Conservation (phyloP, 768 basidiomycete species). For the Crepidotus variabilis region DNA sequence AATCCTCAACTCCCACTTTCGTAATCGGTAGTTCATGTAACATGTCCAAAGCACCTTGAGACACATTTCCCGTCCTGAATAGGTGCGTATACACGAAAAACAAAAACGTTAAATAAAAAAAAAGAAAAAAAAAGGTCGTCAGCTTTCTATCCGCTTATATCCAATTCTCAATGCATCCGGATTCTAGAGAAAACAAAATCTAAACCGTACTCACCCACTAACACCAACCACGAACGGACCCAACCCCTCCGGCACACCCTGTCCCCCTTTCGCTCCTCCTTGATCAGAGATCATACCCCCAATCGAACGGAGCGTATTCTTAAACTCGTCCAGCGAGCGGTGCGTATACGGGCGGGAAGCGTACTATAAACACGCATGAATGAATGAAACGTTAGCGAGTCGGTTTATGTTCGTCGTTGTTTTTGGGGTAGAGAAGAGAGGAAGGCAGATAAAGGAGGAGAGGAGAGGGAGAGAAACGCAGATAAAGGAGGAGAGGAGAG, state of each 20-base stretch:
- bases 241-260: constrained; percentile 58
- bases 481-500: too few relatives aligned
- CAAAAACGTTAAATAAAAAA: not conserved
- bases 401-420: not conserved
- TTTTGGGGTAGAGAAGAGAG: too few relatives aligned
- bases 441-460: too few relatives aligned
- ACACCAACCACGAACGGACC: constrained; percentile 81
- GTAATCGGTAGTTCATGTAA: constrained; percentile 67
- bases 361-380: constrained; percentile 55
- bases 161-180: not conserved
- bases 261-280: too few relatives aligned
- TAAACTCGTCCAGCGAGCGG: constrained; percentile 50
- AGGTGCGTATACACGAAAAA: too few relatives aligned
- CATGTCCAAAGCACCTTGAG: constrained; percentile 72
- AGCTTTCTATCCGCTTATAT: not conserved
- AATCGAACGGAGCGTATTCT: constrained; percentile 49
- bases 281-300: constrained; percentile 51
- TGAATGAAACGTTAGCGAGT: not conserved
- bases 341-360: constrained; percentile 80
- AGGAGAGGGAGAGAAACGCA: too few relatives aligned
- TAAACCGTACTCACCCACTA: constrained; percentile 72
- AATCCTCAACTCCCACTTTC: constrained; percentile 50
- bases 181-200: too few relatives aligned
- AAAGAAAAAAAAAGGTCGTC: not conserved
- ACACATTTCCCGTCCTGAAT: constrained; percentile 81